These are phyloP conservation scores for Kodamaea leandrae DNA, from an alignment of 805 yeast species.

Conservation along the genomic window DNA sequence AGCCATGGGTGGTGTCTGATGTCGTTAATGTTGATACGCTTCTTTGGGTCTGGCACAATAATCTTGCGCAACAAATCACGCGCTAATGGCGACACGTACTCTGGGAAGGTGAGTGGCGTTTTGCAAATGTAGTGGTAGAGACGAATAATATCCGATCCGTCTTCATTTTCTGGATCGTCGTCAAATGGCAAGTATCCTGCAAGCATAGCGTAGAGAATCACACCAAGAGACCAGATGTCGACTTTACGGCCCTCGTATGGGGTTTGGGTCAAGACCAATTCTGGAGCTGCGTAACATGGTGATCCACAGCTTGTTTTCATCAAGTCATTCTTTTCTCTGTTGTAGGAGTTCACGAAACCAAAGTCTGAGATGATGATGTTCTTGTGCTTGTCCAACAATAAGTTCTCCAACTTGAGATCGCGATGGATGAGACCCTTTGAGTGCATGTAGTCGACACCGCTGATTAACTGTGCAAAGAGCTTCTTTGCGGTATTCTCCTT, in stretches of 20 bases:
- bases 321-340: slow-evolving; percentile 55
- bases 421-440: slow-evolving; percentile 77
- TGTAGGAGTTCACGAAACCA: slow-evolving; percentile 90
- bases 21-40: slow-evolving; percentile 64
- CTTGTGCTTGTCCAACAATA: slow-evolving; percentile 78
- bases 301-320: slow-evolving; percentile 97
- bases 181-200: slow-evolving; percentile 97
- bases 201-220: slow-evolving; percentile 91
- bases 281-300: slow-evolving; percentile 99
- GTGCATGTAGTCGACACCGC: slow-evolving; percentile 90
- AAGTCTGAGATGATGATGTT: slow-evolving; percentile 86
- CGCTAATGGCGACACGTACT: slow-evolving; percentile 84
- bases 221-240: slow-evolving; percentile 97
- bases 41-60: slow-evolving; percentile 79
- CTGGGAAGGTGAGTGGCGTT: slow-evolving; percentile 93
- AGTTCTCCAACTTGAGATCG: slow-evolving; percentile 72
- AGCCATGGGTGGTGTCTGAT: slow-evolving; percentile 87
- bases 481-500: slow-evolving; percentile 86
- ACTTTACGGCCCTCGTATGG: slow-evolving; percentile 92
- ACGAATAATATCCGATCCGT: slow-evolving; percentile 89
- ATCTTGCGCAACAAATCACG: slow-evolving; percentile 85
- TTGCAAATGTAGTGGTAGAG: slow-evolving; percentile 88
- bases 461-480: slow-evolving; percentile 86
- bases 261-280: slow-evolving; percentile 79
- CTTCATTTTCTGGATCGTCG: slow-evolving; percentile 95